A percentile compares a stretch with the other conserved stretches of the same genome.
These are phyloP conservation scores for Aspergillus neotritici DNA, from an alignment of 2,329 filamentous ascomycete genomes.

Conservation along the genomic window DNA sequence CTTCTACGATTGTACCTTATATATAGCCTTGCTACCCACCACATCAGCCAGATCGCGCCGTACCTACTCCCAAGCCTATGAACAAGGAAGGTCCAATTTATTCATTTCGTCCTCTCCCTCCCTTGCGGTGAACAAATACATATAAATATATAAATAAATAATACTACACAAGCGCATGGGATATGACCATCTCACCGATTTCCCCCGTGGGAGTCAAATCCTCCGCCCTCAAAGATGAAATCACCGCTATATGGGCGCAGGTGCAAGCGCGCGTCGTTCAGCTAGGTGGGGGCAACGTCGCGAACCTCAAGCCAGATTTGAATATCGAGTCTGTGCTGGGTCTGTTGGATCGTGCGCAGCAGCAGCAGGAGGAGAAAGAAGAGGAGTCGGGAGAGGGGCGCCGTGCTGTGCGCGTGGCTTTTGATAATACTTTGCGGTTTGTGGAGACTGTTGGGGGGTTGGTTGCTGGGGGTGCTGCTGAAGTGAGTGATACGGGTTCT, in stretches of 20 bases:
- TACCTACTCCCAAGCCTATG: too few species aligned
- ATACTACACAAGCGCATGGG: background rate
- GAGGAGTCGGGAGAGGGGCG: background rate
- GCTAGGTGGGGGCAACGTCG: slow-evolving; percentile 9
- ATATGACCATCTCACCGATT: slow-evolving; percentile 10
- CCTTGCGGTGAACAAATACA: too few species aligned
- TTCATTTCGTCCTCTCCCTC: too few species aligned
- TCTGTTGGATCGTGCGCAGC: slow-evolving; percentile 8
- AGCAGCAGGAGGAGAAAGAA: slow-evolving; percentile 2
- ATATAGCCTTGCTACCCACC: too few species aligned
- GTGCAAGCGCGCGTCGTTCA: slow-evolving; percentile 14
- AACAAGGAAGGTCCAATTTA: too few species aligned
- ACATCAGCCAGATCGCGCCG: too few species aligned
- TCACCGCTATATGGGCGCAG: slow-evolving; percentile 12
- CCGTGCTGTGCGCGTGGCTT: slow-evolving; percentile 3
- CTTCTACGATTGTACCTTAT: too few species aligned
- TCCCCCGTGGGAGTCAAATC: slow-evolving; percentile 3
- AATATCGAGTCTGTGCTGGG: slow-evolving; percentile 9
- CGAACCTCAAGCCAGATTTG: slow-evolving; percentile 6
- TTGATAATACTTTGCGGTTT: slow-evolving; percentile 13
- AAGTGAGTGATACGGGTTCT: slow-evolving; percentile 2
- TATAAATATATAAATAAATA: too few species aligned
- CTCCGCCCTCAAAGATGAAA: slow-evolving; percentile 10
- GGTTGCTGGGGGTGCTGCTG: slow-evolving; percentile 8
- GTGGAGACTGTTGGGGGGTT: slow-evolving; percentile 13